phyloP scores from a whole-genome alignment of 2,329 filamentous ascomycete genomes.

The Zymoseptoria crescenta region DNA sequence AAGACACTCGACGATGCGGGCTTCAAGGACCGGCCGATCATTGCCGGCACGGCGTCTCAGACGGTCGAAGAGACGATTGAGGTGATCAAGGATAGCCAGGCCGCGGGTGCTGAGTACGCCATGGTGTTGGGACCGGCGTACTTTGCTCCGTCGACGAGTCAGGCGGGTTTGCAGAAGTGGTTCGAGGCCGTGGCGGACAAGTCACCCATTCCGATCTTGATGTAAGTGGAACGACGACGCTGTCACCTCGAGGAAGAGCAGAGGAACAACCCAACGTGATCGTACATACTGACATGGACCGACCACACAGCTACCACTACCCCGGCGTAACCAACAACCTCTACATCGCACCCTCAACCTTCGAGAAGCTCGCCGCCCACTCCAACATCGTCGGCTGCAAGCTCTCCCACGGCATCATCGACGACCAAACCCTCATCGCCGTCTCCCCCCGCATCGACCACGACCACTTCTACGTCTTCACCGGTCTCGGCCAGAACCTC shows the following conservation, averaged over 20 bases:
- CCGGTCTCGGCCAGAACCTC: conserved; percentile 58
- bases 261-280: neutral
- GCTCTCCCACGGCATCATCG: conserved; percentile 60
- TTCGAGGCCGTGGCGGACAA: conserved; percentile 53
- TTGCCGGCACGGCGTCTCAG: conserved; percentile 55
- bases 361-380: conserved; percentile 51
- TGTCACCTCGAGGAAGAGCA: neutral
- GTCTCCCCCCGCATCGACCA: conserved; percentile 53
- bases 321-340: conserved; percentile 61
- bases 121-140: conserved; percentile 59
- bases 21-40: conserved; percentile 52
- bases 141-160: conserved; percentile 51
- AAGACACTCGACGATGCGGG: conserved; percentile 49
- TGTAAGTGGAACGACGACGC: conserved; percentile 38
- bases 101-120: conserved; percentile 54
- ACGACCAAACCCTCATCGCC: conserved; percentile 55
- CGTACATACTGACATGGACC: conserved; percentile 1
- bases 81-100: conserved; percentile 48
- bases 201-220: conserved; percentile 52
- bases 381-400: conserved; percentile 63
- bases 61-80: conserved; percentile 55
- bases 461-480: conserved; percentile 52
- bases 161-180: conserved; percentile 55
- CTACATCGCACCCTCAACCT: conserved; percentile 50
- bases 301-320: conserved; percentile 49